Evolutionary conservation across 768 basidiomycete species (phyloP), one percentile per base, ranked within the genome.

Genomic region (Lenzites betulinus): DNA sequence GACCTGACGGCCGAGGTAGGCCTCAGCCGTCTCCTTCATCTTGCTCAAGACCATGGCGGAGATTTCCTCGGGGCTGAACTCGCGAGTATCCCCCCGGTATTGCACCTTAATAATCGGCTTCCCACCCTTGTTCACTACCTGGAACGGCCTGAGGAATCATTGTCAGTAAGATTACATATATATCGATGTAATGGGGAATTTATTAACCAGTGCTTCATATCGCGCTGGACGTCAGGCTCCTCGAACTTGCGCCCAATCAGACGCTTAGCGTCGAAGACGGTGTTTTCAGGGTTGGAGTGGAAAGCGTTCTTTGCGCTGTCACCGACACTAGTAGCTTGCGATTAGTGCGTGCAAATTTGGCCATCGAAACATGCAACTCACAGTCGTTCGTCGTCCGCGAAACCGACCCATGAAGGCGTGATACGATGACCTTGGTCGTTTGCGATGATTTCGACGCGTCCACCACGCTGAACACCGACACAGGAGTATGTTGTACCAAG

Each of bases 11-110:
- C 95, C 95, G 60, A 98, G 90, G 78, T 96, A 98, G 18, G 95
- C 91, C 82, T 98, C 96, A 58, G 96, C 96, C 26, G 94, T 98
- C 81, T 98, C 96, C 84, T 97, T 98, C 96, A 98, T 98, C 83
- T 98, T 98, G 61, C 76, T 79, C 56, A 98, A 81, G 69, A 98
- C 83, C 96, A 98, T 98, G 59, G 96, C 95, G 43, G 88, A 91
- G 67, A 98, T 87, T 78, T 97, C 94, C 75, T 96, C 95, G 7
- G 95, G 91, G 0, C 92, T 88, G 70, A 97, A 98, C 59, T 90
- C 83, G 71, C 90, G 88, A 30, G 80, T 73, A 66, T 92, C 90
- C 54, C 87, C 84, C 76, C 87, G 88, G 84, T 92, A 87, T 63
- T 83, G 76, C 65, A 97, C 89, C 65, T 83, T 78, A 66, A 96